These are phyloP conservation scores for Willaertia magna DNA, from an alignment of 208 protist species.

Conservation along the genomic window DNA sequence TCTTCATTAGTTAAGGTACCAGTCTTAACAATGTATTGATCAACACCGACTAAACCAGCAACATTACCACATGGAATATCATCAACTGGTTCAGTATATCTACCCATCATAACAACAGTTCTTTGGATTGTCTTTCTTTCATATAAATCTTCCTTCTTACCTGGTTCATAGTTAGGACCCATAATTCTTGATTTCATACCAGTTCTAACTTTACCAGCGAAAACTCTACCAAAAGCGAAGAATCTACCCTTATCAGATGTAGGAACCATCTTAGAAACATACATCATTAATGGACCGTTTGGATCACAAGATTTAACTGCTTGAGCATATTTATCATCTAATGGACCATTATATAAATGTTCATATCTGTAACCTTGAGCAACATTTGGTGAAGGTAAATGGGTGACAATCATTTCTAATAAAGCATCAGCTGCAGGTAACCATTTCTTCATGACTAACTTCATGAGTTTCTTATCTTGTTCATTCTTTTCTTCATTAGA, in stretches of 20 bases:
- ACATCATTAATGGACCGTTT: conserved; percentile 91
- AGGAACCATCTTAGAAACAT: conserved; percentile 99
- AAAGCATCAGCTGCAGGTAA: conserved; percentile 90
- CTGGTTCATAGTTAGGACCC: conserved; percentile 91
- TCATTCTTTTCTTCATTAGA: conserved; percentile 67
- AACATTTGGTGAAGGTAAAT: conserved; percentile 90
- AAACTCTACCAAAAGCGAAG: conserved; percentile 94
- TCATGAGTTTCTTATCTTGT: conserved; percentile 83
- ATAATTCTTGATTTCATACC: conserved; percentile 94
- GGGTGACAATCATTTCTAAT: conserved; percentile 94
- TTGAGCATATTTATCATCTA: conserved; percentile 72
- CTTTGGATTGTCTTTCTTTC: conserved; percentile 81
- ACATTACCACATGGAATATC: conserved; percentile 96
- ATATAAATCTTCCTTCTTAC: conserved; percentile 69
- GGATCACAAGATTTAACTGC: conserved; percentile 81
- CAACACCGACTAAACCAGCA: conserved; percentile 91
- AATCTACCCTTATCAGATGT: conserved; percentile 92
- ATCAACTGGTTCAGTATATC: conserved; percentile 85
- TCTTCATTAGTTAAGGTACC: conserved; percentile 88
- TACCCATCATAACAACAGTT: conserved; percentile 93
- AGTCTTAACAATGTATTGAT: conserved; percentile 96
- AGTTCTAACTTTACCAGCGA: conserved; percentile 78
- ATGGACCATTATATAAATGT: conserved; percentile 89
- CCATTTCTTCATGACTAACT: conserved; percentile 93
- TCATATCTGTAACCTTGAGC: conserved; percentile 90